Base-by-base conservation (phyloP, 495 filamentous ascomycete species). In the Tuber umbilicatum region DNA sequence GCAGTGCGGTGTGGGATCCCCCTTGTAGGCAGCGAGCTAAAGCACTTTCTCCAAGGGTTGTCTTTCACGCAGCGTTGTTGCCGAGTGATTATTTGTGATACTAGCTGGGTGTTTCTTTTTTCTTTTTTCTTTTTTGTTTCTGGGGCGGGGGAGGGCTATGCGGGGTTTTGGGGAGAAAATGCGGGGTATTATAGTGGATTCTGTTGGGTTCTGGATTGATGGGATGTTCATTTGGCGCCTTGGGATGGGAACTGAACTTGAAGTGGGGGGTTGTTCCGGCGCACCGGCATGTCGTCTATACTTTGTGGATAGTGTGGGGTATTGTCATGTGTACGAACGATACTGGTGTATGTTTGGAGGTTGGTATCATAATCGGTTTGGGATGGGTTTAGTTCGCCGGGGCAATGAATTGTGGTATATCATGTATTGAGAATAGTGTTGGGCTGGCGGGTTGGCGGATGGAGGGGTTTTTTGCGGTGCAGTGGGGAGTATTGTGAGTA, bases 81-180 rank as follows among this genome's bases (percentile, higher is more conserved):
- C 50, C 50, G 50, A 60, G 50, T 60, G 50, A 60, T 60, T n/a
- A 60, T 60, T 60, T 27, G n/a, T 60, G 50, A 60, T 27, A 27
- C 10, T 9, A 9, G n/a, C n/a, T 40, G 39, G 39, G 39, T 4
- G 10, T 14, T 10, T 1, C 9, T 31, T 27, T 27, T 12, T 60
- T 27, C 14, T 27, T 27, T 27, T 23, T 27, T 2, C 12, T 60
- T 12, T 4, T n/a, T 31, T 2, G 9, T 60, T 60, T 10, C 14
- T 27, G 23, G 9, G 23, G 42, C 16, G 42, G 17, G 42, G 9
- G 7, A n/a, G 21, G 21, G 45, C n/a, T n/a, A n/a, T n/a, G n/a
- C n/a, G n/a, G n/a, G n/a, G n/a, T n/a, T n/a, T n/a, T 9, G 19
- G 19, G 43, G 16, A 7, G 6, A 23, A 50, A n/a, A n/a, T 2